Base-by-base conservation (phyloP, 2,329 filamentous ascomycete species). In the Fonsecaea multimorphosa region DNA sequence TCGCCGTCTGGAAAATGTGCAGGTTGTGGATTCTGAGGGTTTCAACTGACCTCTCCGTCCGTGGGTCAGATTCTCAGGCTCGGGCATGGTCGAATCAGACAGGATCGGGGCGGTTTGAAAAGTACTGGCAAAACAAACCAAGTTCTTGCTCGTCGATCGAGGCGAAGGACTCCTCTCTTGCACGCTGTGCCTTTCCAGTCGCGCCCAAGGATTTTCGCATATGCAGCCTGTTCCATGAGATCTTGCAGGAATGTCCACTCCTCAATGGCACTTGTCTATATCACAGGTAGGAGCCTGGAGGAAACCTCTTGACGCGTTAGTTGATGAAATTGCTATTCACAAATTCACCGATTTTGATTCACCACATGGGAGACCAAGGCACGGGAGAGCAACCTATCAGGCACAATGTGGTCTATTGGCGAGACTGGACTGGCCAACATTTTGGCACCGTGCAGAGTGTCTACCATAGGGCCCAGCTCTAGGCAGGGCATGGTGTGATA, bases 151-250 rank as follows among this genome's bases (percentile, higher is more conserved):
- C n/a, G 22, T 32, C 40, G 14, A 14, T 51, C 56, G 31, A 58
- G 44, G 38, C 38, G 27, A 29, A 8, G 27, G 11, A 46, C 12
- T 38, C 36, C 24, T 19, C 34, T 19, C 14, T 49, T 46, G 55
- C 55, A 22, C 29, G 31, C 29, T 44, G 56, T 32, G 29, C 56
- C 56, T 36, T 46, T 16, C 14, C 29, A 51, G 31, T 22, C 14
- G 14, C 44, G 14, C 44, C 56, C 27, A 58, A 24, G 16, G 40
- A 58, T 9, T 16, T 32, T 49, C 56, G 40, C 27, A 29, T 58
- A 38, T 58, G 56, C 27, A 38, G 44, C 14, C 56, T 49, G n/a
- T 49, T 46, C 40, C 29, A 40, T 27, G 56, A 40, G 34, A 44
- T 5, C 14, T 16, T 27, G 27, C 16, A 14, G 38, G n/a, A 32